Base-by-base conservation (phyloP, 2,329 filamentous ascomycete species). In the Beauveria caledonica region DNA sequence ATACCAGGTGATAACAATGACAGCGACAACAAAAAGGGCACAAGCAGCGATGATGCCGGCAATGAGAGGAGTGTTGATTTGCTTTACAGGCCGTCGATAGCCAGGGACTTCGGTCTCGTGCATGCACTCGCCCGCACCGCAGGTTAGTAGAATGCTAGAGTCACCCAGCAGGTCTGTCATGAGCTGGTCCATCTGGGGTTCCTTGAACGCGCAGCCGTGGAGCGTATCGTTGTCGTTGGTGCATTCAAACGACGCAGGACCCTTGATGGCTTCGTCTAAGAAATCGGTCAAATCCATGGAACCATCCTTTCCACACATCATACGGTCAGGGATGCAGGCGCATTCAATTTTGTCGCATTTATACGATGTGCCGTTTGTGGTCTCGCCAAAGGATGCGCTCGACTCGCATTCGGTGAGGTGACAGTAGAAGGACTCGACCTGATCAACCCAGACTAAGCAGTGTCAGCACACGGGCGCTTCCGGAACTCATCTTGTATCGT, bases 381-480 rank as follows among this genome's bases (percentile, higher is more conserved):
- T 77, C 39, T 86, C 82, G 59, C 84, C 81, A 62, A 86, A 87
- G 61, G 89, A 82, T 71, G 88, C 85, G 55, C 76, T 81, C 68
- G 90, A 94, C 17, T 83, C 75, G 77, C 94, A 99, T 17, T 87
- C 87, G 68, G 90, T 85, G 62, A 99, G 79, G 64, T 88, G 86
- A 76, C 95, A 99, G 74, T 96, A 99, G 78, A 99, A 99, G 1
- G 94, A 97, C 75, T 99, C 94, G 64, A 84, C 80, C 66, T 93
- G 84, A 67, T 95, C 92, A 52, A 99, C 91, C 93, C 94, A 99
- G 76, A 99, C 89, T 92, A 27, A 39, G 36, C 7, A 10, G 8
- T 27, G 57, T 66, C 27, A 66, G 66, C 59, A 19, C 11, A 36
- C 5, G 11, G 2, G 15, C 33, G 45, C 27, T 46, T 21, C 10